Evolutionary conservation across 768 basidiomycete species (phyloP), one percentile per base, ranked within the genome.

Genomic region (Rhizopogon vesiculosus): DNA sequence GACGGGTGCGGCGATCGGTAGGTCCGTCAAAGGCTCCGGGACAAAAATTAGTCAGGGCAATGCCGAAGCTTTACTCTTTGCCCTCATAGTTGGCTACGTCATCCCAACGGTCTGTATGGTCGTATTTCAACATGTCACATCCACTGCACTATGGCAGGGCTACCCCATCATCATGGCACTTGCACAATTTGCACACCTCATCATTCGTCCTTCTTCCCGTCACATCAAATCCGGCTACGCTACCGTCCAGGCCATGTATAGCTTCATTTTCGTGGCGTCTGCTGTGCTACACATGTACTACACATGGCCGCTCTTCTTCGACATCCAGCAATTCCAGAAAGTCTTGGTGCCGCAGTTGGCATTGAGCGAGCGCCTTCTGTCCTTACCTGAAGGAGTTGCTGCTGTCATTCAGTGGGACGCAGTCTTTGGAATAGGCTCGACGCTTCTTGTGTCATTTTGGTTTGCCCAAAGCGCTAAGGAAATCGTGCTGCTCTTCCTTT

Each of bases 101-200:
- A 72, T 82, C n/a, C 81, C 82, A 8, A 75, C 79, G 7, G 53
- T 71, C 18, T 71, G 70, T 45, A 76, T 84, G 73, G 46, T 83
- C 56, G 31, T 71, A 44, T 54, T 80, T 28, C 62, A 68, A 25
- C 76, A 77, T 50, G 72, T 78, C 0, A 58, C 59, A 45, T 64
- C 82, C 43, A 83, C 80, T 13, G 78, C 78, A 9, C 66, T 77
- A 33, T 85, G 83, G 83, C 82, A 83, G 58, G 58, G 72, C 28
- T 83, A 78, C 57, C 83, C 83, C 8, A 33, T 78, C n/a, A 70
- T 72, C 57, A 66, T 79, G 42, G 72, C 73, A n/a, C 3, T 79
- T n/a, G 74, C 76, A 1, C 66, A 73, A 29, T 60, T 62, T 7
- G 45, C 59, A 0, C 77, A 85, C 59, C 68, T 77, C 15, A 41